Base-by-base conservation (phyloP, 2,329 filamentous ascomycete genomes). In the Sporothrix brasiliensis region DNA sequence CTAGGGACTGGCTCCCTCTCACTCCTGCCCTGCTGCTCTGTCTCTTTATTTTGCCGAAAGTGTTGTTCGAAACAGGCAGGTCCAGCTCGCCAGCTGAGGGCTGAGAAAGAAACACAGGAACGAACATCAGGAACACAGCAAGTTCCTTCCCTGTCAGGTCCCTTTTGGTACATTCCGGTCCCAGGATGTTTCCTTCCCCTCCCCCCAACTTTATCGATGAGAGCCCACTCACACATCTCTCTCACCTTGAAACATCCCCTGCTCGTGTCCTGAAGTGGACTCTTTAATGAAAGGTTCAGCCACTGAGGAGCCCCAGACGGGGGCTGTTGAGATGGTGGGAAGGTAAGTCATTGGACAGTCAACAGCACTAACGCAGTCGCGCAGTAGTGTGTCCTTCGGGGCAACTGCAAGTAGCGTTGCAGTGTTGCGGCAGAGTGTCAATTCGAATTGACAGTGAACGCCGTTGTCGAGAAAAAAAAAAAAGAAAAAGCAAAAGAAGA, bases 341-440 rank as follows among this genome's bases (percentile, higher is more conserved):
- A 66, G 50, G 47, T 39, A 60, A 39, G 19, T 13, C 60, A 49
- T 13, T 49, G 41, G 44, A 50, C 39, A 53, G 65, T 65, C 56
- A 61, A 68, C 41, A 71, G 56, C 67, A 65, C 71, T 72, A 72
- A 68, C 41, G 67, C 69, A 71, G 65, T 49, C 58, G 68, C 56
- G 71, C 69, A 72, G 67, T 71, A 72, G 69, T 9, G 5, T 67
- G 71, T 58, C 69, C 39, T 47, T 24, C 50, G 34, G 63, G 63
- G 41, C 52, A 34, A 34, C 10, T 24, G 19, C 34, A 41, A 21
- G 60, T n/a, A 66, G 65, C 34, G 50, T 44, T 54, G 65, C 34
- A 67, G 63, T 19, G 30, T 52, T 66, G 19, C 47, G 53, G n/a
- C 58, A 47, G 13, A 49, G 61, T 24, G 19, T 49, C 44, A 47